Conservation (phyloP, 306 rosid genomes). For the Sphenostylis stenocarpa region DNA sequence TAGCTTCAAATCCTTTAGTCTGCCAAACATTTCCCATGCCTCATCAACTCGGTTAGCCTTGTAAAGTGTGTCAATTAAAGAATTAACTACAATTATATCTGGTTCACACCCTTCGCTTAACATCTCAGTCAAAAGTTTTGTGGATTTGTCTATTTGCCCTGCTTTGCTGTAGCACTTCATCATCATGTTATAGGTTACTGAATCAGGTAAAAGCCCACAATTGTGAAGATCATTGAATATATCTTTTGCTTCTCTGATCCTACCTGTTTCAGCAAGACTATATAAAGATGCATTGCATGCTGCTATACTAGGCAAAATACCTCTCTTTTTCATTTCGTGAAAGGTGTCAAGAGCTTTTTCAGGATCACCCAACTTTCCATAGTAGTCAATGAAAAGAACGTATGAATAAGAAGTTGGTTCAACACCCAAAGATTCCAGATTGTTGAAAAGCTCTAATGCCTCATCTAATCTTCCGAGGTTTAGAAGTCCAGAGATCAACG, state of each 20-base stretch:
- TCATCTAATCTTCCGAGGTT: constrained; percentile 63
- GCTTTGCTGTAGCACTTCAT: constrained; percentile 91
- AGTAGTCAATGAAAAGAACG: constrained; percentile 82
- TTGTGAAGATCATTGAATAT: constrained; percentile 64
- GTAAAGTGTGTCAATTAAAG: constrained; percentile 85
- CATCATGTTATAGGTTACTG: constrained; percentile 86
- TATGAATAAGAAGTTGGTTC: constrained; percentile 78
- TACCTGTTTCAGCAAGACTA: constrained; percentile 77
- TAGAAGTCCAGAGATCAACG: constrained; percentile 76
- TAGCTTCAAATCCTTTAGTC: constrained; percentile 83
- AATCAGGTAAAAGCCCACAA: constrained; percentile 84
- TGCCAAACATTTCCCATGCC: constrained; percentile 85
- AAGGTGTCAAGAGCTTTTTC: constrained; percentile 73
- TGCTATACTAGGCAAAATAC: constrained; percentile 78
- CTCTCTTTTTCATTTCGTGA: constrained; percentile 75
- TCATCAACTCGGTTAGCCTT: constrained; percentile 79
- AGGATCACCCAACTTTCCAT: constrained; percentile 85
- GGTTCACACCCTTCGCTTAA: constrained; percentile 72
- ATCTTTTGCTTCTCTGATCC: constrained; percentile 70
- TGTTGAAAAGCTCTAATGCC: constrained; percentile 67
- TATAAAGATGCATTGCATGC: constrained; percentile 88
- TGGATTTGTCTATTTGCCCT: constrained; percentile 79
- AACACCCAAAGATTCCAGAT: constrained; percentile 71
- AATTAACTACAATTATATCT: constrained; percentile 74
- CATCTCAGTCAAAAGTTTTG: constrained; percentile 71